Evolutionary conservation across 495 filamentous ascomycete species (phyloP).

Genomic region (Aspergillus carlsbadensis): DNA sequence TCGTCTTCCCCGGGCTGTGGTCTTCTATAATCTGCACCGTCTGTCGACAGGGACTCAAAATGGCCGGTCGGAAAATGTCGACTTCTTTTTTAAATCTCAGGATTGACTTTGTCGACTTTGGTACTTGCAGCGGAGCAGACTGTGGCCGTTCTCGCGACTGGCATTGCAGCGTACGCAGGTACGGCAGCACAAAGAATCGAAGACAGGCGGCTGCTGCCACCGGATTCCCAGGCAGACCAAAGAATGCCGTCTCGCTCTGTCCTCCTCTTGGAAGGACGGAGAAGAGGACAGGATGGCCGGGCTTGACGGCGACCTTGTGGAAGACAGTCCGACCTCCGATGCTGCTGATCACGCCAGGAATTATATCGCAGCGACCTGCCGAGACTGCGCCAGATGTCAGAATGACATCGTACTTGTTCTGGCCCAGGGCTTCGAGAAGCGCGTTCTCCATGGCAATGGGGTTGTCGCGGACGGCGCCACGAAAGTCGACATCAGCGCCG

Average conservation of each 20-base stretch:
- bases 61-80: slow-evolving; percentile 16
- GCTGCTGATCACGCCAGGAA: slow-evolving; percentile 8
- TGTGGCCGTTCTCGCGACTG: slow-evolving; percentile 5
- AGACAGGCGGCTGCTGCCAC: slow-evolving; percentile 19
- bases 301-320: slow-evolving; percentile 16
- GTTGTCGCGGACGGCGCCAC: slow-evolving; percentile 10
- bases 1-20: slow-evolving; percentile 17
- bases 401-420: slow-evolving; percentile 13
- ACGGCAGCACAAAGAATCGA: slow-evolving; percentile 12
- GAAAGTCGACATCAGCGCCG: slow-evolving; percentile 14
- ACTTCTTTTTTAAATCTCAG: slow-evolving; percentile 3
- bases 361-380: slow-evolving; percentile 14
- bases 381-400: slow-evolving; percentile 18
- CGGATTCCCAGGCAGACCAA: slow-evolving; percentile 19
- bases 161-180: neutral
- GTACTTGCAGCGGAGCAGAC: neutral
- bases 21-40: slow-evolving; percentile 2
- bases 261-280: slow-evolving; percentile 1
- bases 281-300: slow-evolving; percentile 19
- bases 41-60: neutral
- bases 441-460: neutral
- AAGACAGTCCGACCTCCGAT: slow-evolving; percentile 12
- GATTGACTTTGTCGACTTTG: neutral
- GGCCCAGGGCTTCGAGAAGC: neutral
- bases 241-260: slow-evolving; percentile 10